phyloP scores from a whole-genome alignment of 2,329 filamentous ascomycete species.

The Akanthomyces uredinophilus region DNA sequence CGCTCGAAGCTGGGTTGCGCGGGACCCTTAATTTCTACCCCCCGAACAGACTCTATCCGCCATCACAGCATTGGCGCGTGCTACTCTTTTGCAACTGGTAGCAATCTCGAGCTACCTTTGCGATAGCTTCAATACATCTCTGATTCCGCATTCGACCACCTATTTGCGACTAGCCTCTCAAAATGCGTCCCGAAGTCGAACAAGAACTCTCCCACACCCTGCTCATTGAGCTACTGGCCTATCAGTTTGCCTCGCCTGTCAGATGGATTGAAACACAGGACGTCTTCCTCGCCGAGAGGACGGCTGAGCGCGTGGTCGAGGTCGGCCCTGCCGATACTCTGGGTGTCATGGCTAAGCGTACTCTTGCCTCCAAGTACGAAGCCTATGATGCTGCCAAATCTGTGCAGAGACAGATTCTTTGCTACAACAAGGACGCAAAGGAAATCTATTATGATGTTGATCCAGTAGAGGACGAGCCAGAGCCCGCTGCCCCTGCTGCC shows the following conservation, averaged over 20 bases:
- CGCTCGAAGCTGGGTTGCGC: slow-evolving; percentile 15
- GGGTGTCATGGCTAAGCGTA: slow-evolving; percentile 95
- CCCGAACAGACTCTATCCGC: not conserved
- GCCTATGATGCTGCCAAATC: slow-evolving; percentile 96
- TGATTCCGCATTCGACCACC: slow-evolving; percentile 4
- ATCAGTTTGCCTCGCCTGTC: slow-evolving; percentile 97
- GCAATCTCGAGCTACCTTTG: not conserved
- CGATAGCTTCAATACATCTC: not conserved
- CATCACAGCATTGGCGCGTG: slow-evolving; percentile 3
- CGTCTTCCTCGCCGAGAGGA: slow-evolving; percentile 96
- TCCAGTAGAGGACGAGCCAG: slow-evolving; percentile 84
- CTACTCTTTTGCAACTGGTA: slow-evolving; percentile 2
- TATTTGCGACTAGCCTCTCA: slow-evolving; percentile 31
- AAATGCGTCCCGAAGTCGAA: slow-evolving; percentile 97
- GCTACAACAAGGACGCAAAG: slow-evolving; percentile 99
- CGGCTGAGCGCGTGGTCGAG: slow-evolving; percentile 94
- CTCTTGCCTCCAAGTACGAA: slow-evolving; percentile 94
- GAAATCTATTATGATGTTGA: slow-evolving; percentile 99
- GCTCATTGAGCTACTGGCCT: slow-evolving; percentile 96
- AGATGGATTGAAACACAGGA: slow-evolving; percentile 99
- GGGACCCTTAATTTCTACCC: slow-evolving; percentile 13
- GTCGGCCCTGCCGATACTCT: slow-evolving; percentile 95
- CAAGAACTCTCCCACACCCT: slow-evolving; percentile 98
- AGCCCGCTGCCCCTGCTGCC: slow-evolving; percentile 48
- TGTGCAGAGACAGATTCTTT: slow-evolving; percentile 93